Evolutionary conservation across 2,329 filamentous ascomycete genomes (phyloP).

Genomic region (Chaetomiaceae sp.): DNA sequence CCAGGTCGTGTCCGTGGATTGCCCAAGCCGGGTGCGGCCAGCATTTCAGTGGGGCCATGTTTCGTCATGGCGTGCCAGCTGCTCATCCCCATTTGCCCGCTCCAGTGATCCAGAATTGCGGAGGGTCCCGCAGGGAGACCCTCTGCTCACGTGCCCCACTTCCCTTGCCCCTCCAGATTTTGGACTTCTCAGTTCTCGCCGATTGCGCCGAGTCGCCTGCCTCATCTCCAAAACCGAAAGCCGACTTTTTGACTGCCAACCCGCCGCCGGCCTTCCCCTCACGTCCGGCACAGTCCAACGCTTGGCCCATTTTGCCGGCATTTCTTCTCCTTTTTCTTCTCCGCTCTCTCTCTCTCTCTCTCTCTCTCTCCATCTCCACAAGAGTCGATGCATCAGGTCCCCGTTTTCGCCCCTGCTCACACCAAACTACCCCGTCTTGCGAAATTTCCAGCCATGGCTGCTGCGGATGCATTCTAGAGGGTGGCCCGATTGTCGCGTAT

Average conservation of each 20-base stretch:
- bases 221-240: background rate
- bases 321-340: background rate
- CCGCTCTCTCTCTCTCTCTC: background rate
- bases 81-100: no score
- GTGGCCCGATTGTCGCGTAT: slow-evolving; percentile 42
- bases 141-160: slow-evolving; percentile 20
- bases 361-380: background rate
- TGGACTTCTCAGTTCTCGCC: background rate
- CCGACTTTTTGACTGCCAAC: background rate
- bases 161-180: slow-evolving; percentile 14
- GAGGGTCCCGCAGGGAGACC: background rate
- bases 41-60: background rate
- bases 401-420: slow-evolving; percentile 1
- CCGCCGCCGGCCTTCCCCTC: slow-evolving; percentile 3
- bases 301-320: background rate
- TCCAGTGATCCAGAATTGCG: no score
- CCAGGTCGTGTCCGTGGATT: no score
- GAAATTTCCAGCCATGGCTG: slow-evolving; percentile 37
- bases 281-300: background rate
- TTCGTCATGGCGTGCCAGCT: slow-evolving; percentile 8
- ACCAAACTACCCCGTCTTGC: slow-evolving; percentile 11
- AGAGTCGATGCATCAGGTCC: background rate
- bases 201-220: slow-evolving; percentile 3
- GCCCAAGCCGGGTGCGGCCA: background rate
- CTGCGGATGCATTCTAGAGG: slow-evolving; percentile 49